phyloP scores from a whole-genome alignment of 177 flowering plant species.

The Vitis hybrid region DNA sequence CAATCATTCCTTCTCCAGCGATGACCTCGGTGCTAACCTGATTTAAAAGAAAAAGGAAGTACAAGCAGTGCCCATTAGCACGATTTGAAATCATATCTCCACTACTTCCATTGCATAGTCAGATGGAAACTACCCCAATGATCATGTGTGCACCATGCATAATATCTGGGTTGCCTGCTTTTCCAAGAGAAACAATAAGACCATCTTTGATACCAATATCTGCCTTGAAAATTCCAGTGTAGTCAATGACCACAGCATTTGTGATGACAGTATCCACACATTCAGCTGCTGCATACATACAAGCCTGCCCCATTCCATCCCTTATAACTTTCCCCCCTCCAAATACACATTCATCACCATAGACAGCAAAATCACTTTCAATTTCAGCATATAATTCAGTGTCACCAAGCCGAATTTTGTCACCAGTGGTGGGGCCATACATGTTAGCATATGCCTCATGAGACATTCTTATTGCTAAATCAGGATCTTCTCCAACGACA shows the following conservation, averaged over 20 bases:
- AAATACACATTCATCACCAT: slow-evolving; percentile 97
- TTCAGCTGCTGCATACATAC: slow-evolving; percentile 45
- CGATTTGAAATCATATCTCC: background rate
- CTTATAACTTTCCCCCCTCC: slow-evolving; percentile 98
- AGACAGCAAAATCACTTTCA: slow-evolving; percentile 75
- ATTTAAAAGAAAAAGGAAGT: slow-evolving; percentile 10
- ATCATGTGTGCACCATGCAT: slow-evolving; percentile 81
- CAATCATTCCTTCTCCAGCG: slow-evolving; percentile 87
- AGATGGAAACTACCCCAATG: slow-evolving; percentile 66
- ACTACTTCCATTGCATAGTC: slow-evolving; percentile 2
- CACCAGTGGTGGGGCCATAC: slow-evolving; percentile 95
- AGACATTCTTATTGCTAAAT: slow-evolving; percentile 44
- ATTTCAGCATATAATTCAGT: slow-evolving; percentile 81
- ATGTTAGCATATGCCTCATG: slow-evolving; percentile 77
- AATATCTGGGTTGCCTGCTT: slow-evolving; percentile 89
- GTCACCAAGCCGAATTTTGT: slow-evolving; percentile 91
- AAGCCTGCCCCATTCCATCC: slow-evolving; percentile 96
- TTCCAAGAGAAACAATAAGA: slow-evolving; percentile 59
- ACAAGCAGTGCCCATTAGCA: background rate
- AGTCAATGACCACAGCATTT: slow-evolving; percentile 87
- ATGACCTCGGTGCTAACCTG: slow-evolving; percentile 93
- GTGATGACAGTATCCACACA: slow-evolving; percentile 89
- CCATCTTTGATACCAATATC: slow-evolving; percentile 93
- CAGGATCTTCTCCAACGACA: slow-evolving; percentile 40
- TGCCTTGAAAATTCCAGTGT: slow-evolving; percentile 85